Evolutionary conservation across 768 basidiomycete species (phyloP), one percentile per base, ranked within the genome.

Genomic region (Russula vinacea): DNA sequence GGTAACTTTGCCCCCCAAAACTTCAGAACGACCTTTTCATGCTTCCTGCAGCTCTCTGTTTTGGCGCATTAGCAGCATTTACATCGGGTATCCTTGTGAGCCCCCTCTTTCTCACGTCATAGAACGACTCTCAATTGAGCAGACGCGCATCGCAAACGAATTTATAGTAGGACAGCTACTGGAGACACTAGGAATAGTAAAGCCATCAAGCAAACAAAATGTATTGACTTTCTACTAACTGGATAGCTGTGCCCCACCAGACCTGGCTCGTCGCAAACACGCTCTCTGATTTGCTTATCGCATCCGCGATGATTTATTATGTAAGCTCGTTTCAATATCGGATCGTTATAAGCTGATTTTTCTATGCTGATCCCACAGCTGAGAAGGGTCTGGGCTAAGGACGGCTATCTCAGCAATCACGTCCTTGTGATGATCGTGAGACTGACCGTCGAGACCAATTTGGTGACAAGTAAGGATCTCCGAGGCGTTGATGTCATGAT

Each of bases 401-500:
- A 56, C n/a, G 7, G 44, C 32, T 8, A 17, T 4, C 35, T 44
- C 32, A 58, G 40, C n/a, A 16, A 2, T 5, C 58, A 70, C 24
- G 42, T 66, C n/a, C 54, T 73, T 4, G 37, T 61, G 2, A 63
- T 64, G 9, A 61, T 71, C 3, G 67, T 73, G 9, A 63, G 67
- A 5, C 26, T 73, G 45, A 70, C 69, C 2, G 47, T 73, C 26
- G 72, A 73, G 62, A 69, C 72, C 2, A 73, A 72, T 52, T 13
- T 64, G 4, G 51, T 70, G 67, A 32, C 67, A 54, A 45, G 68
- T 64, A 17, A 33, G 58, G 22, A 52, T 35, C n/a, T 11, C n/a
- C 19, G n/a, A 10, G 44, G 19, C 26, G 7, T 26, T 5, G 29
- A 51, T 42, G n/a, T 11, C 19, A 39, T 33, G 22, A 16, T 26